Conservation (phyloP, 2,329 filamentous ascomycete genomes). For the Leptosphaerulina australis region DNA sequence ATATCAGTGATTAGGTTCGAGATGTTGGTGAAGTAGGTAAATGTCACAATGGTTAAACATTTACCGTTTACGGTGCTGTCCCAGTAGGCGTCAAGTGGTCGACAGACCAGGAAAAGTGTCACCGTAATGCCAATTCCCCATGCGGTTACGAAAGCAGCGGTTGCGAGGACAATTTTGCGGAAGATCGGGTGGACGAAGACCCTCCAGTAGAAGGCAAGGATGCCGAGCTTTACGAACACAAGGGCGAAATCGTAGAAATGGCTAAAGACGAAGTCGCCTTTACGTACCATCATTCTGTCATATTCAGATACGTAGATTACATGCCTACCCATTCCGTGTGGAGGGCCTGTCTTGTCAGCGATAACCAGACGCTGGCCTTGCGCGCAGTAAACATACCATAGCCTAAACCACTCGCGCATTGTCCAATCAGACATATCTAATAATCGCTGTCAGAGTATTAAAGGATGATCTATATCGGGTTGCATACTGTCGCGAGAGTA, state of each 20-base stretch:
- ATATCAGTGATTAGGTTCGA: conserved; percentile 43
- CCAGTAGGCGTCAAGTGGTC: conserved; percentile 41
- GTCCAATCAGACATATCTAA: conserved; percentile 39
- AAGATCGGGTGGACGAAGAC: conserved; percentile 41
- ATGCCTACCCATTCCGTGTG: conserved; percentile 44
- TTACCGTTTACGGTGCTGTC: conserved; percentile 33
- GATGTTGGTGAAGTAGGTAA: conserved; percentile 45
- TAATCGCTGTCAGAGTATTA: background rate
- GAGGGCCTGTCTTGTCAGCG: conserved; percentile 34
- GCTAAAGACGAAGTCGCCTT: conserved; percentile 45
- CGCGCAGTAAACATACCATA: conserved; percentile 25
- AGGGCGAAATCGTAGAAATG: conserved; percentile 46
- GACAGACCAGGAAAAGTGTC: conserved; percentile 37
- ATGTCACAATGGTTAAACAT: conserved; percentile 38
- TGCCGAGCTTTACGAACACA: conserved; percentile 40
- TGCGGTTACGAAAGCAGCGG: conserved; percentile 34
- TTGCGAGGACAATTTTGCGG: conserved; percentile 36
- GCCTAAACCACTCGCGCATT: conserved; percentile 39
- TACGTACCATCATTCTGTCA: conserved; percentile 40
- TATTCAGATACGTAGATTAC: conserved; percentile 36
- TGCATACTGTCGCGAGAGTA: conserved; percentile 37
- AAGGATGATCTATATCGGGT: background rate
- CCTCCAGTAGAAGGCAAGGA: conserved; percentile 44
- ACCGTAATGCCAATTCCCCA: conserved; percentile 45
- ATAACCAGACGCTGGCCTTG: background rate